Base-by-base conservation (phyloP, 495 filamentous ascomycete species). In the Podospora pseudoanserina region DNA sequence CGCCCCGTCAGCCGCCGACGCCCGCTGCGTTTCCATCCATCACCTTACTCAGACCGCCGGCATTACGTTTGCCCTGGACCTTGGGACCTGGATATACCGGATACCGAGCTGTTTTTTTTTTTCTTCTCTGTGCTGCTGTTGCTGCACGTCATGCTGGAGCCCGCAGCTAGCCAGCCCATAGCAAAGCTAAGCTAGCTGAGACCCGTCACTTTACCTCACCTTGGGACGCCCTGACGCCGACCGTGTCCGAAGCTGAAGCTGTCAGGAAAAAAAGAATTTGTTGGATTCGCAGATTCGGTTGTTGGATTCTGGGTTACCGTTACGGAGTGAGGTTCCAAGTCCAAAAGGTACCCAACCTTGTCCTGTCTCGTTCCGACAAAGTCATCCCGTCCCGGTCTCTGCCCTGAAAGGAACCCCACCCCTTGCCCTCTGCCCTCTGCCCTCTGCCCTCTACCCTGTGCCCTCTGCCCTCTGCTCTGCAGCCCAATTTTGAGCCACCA, bases 71-170 rank as follows among this genome's bases (percentile, higher is more conserved):
- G 66, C 13, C 34, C 55, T 58, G 55, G 55, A 53, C 28, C 32
- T 13, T 3, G 34, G 34, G 30, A 53, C 62, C 26, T 30, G 23
- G 26, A n/a, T 11, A 23, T 23, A 62, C 26, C 28, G 19, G 57
- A 60, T 60, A 60, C 57, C 20, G 20, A 58, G 55, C 55, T 58
- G 55, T 11, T 49, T 1, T 32, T 23, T 23, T 23, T 23, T 20
- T 23, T 23, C 2, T 7, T 32, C 30, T 13, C 19, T 61, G 26
- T 30, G 59, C 23, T 61, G 59, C 26, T 63, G 61, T 39, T 57
- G 61, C 65, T 67, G 71, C 71, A 70, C 71, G 71, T 70, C 71
- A 72, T 72, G 71, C 71, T 63, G 30, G 15, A 61, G 67, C 30
- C 63, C 34, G 32, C 30, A 64, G 61, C 57, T 49, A 65, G 63